Base-by-base conservation (phyloP, 306 rosid species). In the Castanea mollissima region DNA sequence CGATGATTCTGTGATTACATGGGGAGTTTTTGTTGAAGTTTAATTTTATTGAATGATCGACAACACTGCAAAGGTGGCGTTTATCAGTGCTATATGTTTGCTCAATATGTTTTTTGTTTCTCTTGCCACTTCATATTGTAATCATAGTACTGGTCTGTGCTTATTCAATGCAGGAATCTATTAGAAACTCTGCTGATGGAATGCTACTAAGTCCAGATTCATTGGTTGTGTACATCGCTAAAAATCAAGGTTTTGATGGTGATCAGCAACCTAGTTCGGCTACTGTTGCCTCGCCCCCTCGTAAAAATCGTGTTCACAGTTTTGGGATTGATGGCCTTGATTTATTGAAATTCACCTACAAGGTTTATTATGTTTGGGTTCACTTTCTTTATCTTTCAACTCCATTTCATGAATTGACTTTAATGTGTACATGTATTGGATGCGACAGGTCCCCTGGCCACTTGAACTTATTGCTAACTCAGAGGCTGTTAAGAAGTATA, bases 391-490 rank as follows among this genome's bases (percentile, higher is more conserved):
- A 5, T 58, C 67, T 81, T 70, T 83, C 27, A 67, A 15, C 27
- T n/a, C 51, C 16, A 67, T 67, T 19, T 64, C 35, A 32, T 67
- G 16, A 34, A 35, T 67, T 18, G 2, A 35, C 49, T 67, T 19
- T 67, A n/a, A 65, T 59, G 18, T 76, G 31, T 35, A 14, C 71
- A 76, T 71, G 73, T 68, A 57, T 70, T 71, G 73, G 60, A 80
- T 77, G 69, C 84, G 83, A 81, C 89, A 95, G 98, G 94, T 95
- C 58, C 88, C 99, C 76, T 95, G 99, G 99, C 99, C 99, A 70
- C 98, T 95, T 79, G 99, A 95, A 79, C 97, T 95, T 55, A 91
- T 95, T 87, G 98, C 96, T 83, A 95, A 95, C 59, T 71, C 89
- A 1, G 98, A 95, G 83, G 96, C 98, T 19, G 90, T 92, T 75